Evolutionary conservation across 1,139 yeast species (phyloP).

Genomic region (Pichia sp.): DNA sequence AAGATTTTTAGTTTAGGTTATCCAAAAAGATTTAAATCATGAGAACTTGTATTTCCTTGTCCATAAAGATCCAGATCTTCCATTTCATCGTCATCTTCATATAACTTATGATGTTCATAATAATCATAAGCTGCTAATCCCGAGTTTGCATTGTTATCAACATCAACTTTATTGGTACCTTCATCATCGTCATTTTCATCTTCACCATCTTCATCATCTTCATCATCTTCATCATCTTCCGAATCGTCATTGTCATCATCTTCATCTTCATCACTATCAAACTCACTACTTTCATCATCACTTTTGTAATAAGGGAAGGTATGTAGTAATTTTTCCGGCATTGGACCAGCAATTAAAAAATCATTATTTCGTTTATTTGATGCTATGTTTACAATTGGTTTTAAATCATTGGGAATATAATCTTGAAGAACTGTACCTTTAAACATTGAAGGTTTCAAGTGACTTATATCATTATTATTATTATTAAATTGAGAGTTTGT

Average conservation of each 20-base stretch:
- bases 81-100: constrained; percentile 15
- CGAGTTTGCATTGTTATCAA: constrained; percentile 4
- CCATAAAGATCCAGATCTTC: constrained; percentile 19
- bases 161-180: not conserved
- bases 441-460: constrained; percentile 19
- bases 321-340: constrained; percentile 28
- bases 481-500: constrained; percentile 8
- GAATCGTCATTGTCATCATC: not conserved
- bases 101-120: constrained; percentile 22
- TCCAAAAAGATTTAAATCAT: constrained; percentile 20
- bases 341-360: constrained; percentile 29
- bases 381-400: constrained; percentile 13
- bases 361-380: constrained; percentile 21
- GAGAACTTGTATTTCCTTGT: constrained; percentile 12
- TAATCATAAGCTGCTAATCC: constrained; percentile 23
- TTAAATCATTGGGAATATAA: constrained; percentile 25
- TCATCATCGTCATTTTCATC: not conserved
- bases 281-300: constrained; percentile 20
- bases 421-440: constrained; percentile 25
- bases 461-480: constrained; percentile 11
- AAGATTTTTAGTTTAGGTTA: not conserved
- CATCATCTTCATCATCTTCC: constrained; percentile 1
- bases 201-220: constrained; percentile 3
- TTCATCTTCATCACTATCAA: constrained; percentile 14
- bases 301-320: constrained; percentile 28